Base-by-base conservation (phyloP, 441 rosid species). In the Geranium incanum region DNA sequence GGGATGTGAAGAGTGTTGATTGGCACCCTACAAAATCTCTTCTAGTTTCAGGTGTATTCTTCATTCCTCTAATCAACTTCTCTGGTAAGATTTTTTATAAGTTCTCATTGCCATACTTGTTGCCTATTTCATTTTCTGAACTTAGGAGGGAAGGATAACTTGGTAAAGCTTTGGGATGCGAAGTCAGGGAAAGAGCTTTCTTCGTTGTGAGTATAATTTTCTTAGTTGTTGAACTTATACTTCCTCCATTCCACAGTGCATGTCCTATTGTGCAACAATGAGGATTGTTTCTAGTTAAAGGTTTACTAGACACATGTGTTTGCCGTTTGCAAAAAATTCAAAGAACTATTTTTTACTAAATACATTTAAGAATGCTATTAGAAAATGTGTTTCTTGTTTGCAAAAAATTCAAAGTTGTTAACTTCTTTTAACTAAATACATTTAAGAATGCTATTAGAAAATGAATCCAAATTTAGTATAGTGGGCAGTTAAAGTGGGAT, bases 151-250 rank as follows among this genome's bases (percentile, higher is more conserved):
- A 92, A 90, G 81, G 99, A 95, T 86, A 88, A 89, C 76, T 91
- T 95, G 76, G 97, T 95, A 70, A 95, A 95, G 83, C 90, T 95
- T 23, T 95, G 99, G 99, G 99, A 95, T 89, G 93, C 97, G 77
- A 92, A 87, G 85, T 80, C 83, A 68, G 98, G 88, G 71, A 87
- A 78, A 79, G 99, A 95, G 84, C 97, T 95, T 78, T 87, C 91
- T 79, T 92, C 99, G 28, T 88, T 95, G 99, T 95, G 82, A 84
- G 97, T 87, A 16, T 41, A 16, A 7, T 52, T 64, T 21, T 15
- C 62, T 55, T 6, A n/a, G 5, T 55, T n/a, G 15, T 55, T 3
- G 5, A 55, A 55, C 15, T 55, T 15, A 55, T 55, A 55, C 66
- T 62, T 9, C 4, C 64, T 59, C 64, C 33, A 59, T 59, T 18